Base-by-base conservation (phyloP, 2,329 filamentous ascomycete species). In the Ceratocystis papillata region DNA sequence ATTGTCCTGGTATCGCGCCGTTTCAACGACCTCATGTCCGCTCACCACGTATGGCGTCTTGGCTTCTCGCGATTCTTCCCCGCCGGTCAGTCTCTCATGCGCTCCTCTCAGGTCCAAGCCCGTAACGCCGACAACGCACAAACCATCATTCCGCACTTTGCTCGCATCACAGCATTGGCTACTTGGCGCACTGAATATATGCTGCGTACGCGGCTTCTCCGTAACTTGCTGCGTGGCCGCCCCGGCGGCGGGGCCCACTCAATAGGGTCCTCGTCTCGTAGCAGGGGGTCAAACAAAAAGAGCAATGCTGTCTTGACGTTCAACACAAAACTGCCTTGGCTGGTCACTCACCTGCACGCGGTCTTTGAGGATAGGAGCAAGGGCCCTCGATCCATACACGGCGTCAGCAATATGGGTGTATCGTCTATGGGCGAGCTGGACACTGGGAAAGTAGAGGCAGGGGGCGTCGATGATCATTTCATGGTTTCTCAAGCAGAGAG, bases 131-230 rank as follows among this genome's bases (percentile, higher is more conserved):
- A 84, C 71, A 75, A 74, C 65, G 78, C 91, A 57, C 68, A 64
- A 83, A 87, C 88, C 0, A 88, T 94, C 72, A 83, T 84, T 70
- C 88, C 91, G 57, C 83, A 85, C 69, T 99, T 97, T 72, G 84
- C 89, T 17, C 85, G 92, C 55, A 80, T 99, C 65, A 95, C 89
- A 8, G 81, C 86, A 2, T 77, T 92, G 68, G 88, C 91, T n/a
- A 94, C 92, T 7, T 97, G 94, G 93, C 84, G 93, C 70, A 96
- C 90, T 75, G 94, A 99, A 75, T 99, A 97, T 72, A 87, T 97
- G 61, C 77, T 96, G 66, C 83, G 94, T 60, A 96, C 91, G 1
- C 84, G 90, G 60, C 81, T 97, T 63, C 78, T 97, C 64, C 84
- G 91, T 57, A 94, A 89, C 69, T 79, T 97, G 67, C 83, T 82